Base-by-base conservation (phyloP, 2,329 filamentous ascomycete genomes). In the Phoma herbarum region DNA sequence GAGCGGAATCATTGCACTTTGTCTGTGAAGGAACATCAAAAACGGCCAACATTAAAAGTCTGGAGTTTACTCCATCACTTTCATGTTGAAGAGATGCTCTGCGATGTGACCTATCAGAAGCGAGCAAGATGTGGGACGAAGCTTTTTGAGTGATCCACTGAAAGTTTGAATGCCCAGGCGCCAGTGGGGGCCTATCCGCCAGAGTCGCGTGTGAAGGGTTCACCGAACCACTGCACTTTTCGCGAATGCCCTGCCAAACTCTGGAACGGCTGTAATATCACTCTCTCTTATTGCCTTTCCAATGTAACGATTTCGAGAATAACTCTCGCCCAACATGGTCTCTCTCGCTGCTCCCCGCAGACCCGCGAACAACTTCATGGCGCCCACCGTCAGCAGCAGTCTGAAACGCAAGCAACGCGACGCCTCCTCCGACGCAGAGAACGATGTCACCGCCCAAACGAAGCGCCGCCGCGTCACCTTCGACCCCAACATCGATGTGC, bases 401-500 rank as follows among this genome's bases (percentile, higher is more conserved):
- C 74, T 76, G 51, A 78, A 78, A 65, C 75, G 75, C 65, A 78
- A 74, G 62, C 71, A 75, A 46, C 46, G 52, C 58, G 73, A 74
- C 47, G 54, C 58, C 44, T 68, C 70, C 33, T 65, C 69, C 62
- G 68, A 72, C 62, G 57, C 60, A 47, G 76, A 78, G 50, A 72
- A 75, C 48, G 63, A 76, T 11, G 65, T 67, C 10, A 16, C 53
- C 16, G 74, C 69, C 51, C 75, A 78, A 33, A 73, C 71, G 39
- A 84, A 84, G 67, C 75, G 75, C 59, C 75, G 78, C 35, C 79
- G 77, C 50, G 82, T 84, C 25, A 80, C 80, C 0, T 84, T 84
- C 60, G 76, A 81, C 54, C 78, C 80, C 42, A 77, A 81, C 47
- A 78, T 82, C 49, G 77, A 83, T 57, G 75, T 83, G 28, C 75